Evolutionary conservation across 192 early-diverging fungal species (phyloP), one percentile per base, ranked within the genome.

Genomic region (Coemansia sp.): DNA sequence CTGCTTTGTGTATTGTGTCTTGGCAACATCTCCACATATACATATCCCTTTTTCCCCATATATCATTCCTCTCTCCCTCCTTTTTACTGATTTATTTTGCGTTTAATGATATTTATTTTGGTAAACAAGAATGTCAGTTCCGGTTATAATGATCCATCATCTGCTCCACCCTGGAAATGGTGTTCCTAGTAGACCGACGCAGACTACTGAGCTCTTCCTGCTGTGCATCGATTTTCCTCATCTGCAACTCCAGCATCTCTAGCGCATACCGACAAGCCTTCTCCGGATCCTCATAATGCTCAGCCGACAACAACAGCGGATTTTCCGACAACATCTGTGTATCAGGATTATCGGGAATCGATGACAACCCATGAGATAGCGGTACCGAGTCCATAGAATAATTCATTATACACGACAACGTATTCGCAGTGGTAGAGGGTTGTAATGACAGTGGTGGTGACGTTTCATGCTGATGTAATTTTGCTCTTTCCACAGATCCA

Each of bases 161-260:
- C 28, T 60, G 69, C 64, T 81, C 78, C 1, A 81, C 78, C 55
- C 58, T 56, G 8, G 48, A 31, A 14, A 81, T 75, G 5, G 78
- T 70, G 0, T 65, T 51, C 25, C 63, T 55, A n/a, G 78, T 72
- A 1, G 78, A 81, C 11, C 57, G 38, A 18, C 64, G 55, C 22
- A 81, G 73, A 42, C 69, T 59, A 11, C 12, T 33, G 59, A 81
- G 51, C 1, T 49, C 57, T 0, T 81, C 69, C 20, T 81, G 78
- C 67, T 81, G 73, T 12, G 51, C 73, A 25, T 81, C 78, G 25
- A 81, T 81, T 25, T 63, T 28, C n/a, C 60, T 28, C 40, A 75
- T 56, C 34, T 81, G 78, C 32, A 14, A 29, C 11, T 66, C 63
- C 0, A 81, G 69, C 55, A 81, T 67, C 3, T 81, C 73, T 38